Base-by-base conservation (phyloP, 164 flowering plant genomes). In the Kingdonia uniflora region DNA sequence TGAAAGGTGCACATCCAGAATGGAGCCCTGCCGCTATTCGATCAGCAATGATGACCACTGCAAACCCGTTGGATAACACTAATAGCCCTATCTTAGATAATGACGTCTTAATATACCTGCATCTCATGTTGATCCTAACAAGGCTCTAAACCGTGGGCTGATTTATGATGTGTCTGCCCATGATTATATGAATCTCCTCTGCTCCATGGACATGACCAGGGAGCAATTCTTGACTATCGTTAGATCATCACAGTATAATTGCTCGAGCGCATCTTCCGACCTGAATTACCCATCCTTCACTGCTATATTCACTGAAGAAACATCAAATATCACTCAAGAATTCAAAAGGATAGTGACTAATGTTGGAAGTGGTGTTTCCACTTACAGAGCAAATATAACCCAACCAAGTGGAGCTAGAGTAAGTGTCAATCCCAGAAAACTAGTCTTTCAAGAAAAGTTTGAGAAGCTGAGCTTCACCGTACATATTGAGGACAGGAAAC, bases 1-100 rank as follows among this genome's bases (percentile, higher is more conserved):
- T 82, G 14, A 74, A 62, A 42, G 68, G 46, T 2, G 77, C 65
- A 3, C 80, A 78, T 57, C 85, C 84, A 0, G 72, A 76, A 5
- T 80, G 84, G 85, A 78, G 76, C 61, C 80, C 84, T 0, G 84
- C 82, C 0, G 80, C 82, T 11, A 80, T 76, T 33, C 56, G 80
- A n/a, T 82, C 84, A 1, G 80, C 89, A 54, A 65, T 78, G 62
- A 76, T 82, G 81, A 82, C 85, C 2, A 76, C 86, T 0, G 59
- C 90, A 0, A 29, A 70, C 17, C 14, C 42, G 1, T 0, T 56
- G 4, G 82, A 83, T 43, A 73, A 75, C 55, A 63, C 73, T 0
- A 14, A 10, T 0, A 40, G 19, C 2, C 69, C 73, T 2, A 77
- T 77, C 41, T 52, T 26, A 54, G 80, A 76, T 54, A 49, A 40